Conservation (phyloP, 2,329 filamentous ascomycete species). For the Raffaelea albimanens region DNA sequence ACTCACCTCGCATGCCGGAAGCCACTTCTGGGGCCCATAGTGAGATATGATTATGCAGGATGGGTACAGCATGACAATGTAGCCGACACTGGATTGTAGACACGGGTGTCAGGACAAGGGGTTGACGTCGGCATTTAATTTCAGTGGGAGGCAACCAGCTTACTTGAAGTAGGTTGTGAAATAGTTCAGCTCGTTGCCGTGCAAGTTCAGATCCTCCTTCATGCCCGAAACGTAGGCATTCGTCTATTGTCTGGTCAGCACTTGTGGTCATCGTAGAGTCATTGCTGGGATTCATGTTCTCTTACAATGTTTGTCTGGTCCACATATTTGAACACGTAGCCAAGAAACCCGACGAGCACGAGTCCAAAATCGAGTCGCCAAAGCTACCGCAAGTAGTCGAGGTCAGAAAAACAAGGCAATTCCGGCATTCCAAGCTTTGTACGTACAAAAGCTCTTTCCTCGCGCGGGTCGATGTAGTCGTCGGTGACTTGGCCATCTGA, state of each 20-base stretch:
- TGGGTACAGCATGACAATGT: conserved; percentile 9
- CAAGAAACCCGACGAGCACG: background rate
- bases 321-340: background rate
- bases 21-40: conserved; percentile 4
- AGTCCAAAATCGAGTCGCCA: background rate
- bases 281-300: no score
- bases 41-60: conserved; percentile 9
- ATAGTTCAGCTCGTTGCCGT: conserved; percentile 30
- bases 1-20: conserved; percentile 1
- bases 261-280: no score
- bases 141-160: background rate
- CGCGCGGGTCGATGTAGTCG: background rate
- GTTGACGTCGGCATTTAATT: no score
- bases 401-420: background rate
- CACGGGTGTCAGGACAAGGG: background rate
- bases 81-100: conserved; percentile 2
- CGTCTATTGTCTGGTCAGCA: background rate
- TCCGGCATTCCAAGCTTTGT: background rate
- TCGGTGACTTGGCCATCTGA: background rate
- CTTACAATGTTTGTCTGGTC: background rate
- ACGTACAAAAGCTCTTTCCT: background rate
- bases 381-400: background rate
- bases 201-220: conserved; percentile 34
- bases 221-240: conserved; percentile 41
- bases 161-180: conserved; percentile 24